Conservation (phyloP, 1,284 basidiomycete species). For the Pterulicium gracile region DNA sequence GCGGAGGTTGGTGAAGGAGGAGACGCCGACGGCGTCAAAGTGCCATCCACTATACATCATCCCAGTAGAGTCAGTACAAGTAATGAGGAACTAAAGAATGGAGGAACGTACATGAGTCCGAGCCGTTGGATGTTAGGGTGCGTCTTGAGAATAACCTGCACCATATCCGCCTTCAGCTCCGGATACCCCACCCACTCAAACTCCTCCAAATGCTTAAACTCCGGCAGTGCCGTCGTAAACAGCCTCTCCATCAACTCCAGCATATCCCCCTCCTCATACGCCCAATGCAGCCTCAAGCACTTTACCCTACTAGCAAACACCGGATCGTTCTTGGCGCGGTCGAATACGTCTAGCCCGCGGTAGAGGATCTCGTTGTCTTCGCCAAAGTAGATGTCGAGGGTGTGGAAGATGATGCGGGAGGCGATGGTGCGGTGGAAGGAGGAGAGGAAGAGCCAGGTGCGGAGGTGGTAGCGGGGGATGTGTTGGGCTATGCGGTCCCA, state of each 20-base stretch:
- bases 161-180: conserved; percentile 50
- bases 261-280: conserved; percentile 55
- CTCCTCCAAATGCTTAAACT: conserved; percentile 45
- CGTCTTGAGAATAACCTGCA: conserved; percentile 38
- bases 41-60: conserved; percentile 47
- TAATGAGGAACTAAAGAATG: conserved; percentile 5
- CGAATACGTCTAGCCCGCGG: conserved; percentile 51
- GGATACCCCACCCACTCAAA: conserved; percentile 69
- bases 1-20: conserved; percentile 42
- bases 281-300: conserved; percentile 50
- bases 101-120: conserved; percentile 38
- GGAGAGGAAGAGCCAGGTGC: conserved; percentile 54
- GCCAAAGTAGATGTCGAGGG: conserved; percentile 52
- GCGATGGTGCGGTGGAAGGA: conserved; percentile 53
- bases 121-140: conserved; percentile 43
- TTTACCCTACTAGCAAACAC: conserved; percentile 46
- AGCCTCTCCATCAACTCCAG: conserved; percentile 49
- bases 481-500: conserved; percentile 54
- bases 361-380: conserved; percentile 50
- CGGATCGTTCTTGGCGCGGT: conserved; percentile 48
- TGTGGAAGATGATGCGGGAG: conserved; percentile 48
- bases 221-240: conserved; percentile 46
- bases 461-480: conserved; percentile 52
- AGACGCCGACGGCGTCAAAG: conserved; percentile 57
- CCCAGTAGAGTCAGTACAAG: not conserved